Evolutionary conservation across 805 yeast genomes (phyloP).

Genomic region (Candida maesae): DNA sequence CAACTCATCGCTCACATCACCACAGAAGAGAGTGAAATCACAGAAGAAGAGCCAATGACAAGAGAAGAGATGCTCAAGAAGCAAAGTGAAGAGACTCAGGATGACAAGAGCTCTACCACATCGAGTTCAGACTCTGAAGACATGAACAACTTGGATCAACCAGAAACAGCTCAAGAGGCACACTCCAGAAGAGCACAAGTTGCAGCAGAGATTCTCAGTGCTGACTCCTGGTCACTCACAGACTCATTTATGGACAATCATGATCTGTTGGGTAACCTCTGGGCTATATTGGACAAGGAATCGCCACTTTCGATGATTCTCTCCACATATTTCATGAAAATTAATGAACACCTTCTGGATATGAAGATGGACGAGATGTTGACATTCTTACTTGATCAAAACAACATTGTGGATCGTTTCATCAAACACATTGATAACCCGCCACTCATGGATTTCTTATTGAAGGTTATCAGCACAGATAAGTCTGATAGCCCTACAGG

Average conservation of each 20-base stretch:
- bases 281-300: constrained; percentile 73
- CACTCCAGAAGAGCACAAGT: constrained; percentile 51
- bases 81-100: constrained; percentile 22
- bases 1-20: constrained; percentile 67
- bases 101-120: constrained; percentile 24
- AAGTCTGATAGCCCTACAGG: constrained; percentile 89
- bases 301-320: constrained; percentile 68
- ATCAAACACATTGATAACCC: constrained; percentile 88
- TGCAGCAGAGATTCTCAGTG: constrained; percentile 85
- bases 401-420: constrained; percentile 72
- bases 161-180: constrained; percentile 35
- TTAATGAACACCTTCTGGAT: constrained; percentile 84
- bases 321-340: constrained; percentile 87
- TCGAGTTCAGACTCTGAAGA: constrained; percentile 31
- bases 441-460: constrained; percentile 86
- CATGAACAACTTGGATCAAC: constrained; percentile 23
- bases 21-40: constrained; percentile 13
- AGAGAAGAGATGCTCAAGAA: constrained; percentile 2
- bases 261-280: constrained; percentile 60
- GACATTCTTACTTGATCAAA: constrained; percentile 63
- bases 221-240: constrained; percentile 92
- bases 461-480: constrained; percentile 89
- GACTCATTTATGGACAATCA: constrained; percentile 81
- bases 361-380: constrained; percentile 82
- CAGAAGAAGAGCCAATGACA: constrained; percentile 8